Conservation (phyloP, 2,329 filamentous ascomycete genomes). For the Epichloe festucae region DNA sequence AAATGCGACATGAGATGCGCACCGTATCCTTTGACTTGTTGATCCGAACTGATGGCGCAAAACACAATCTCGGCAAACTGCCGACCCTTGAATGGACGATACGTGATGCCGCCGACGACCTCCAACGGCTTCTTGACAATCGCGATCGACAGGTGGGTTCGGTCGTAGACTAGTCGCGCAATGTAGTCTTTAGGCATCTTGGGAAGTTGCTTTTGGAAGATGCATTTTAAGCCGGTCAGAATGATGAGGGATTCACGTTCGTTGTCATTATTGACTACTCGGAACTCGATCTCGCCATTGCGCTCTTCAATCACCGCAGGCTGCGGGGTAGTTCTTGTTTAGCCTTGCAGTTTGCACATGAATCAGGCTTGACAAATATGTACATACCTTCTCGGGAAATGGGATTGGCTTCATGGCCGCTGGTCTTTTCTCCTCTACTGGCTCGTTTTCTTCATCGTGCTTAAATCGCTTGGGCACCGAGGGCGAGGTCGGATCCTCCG, state of each 20-base stretch:
- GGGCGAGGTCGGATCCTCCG: slow-evolving; percentile 49
- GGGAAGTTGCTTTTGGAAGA: slow-evolving; percentile 95
- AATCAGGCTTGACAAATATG: neutral
- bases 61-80: slow-evolving; percentile 98
- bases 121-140: slow-evolving; percentile 95
- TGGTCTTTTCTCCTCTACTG: slow-evolving; percentile 30
- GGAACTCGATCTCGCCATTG: slow-evolving; percentile 88
- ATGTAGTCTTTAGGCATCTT: slow-evolving; percentile 99
- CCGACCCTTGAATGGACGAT: slow-evolving; percentile 82
- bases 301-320: slow-evolving; percentile 53
- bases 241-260: slow-evolving; percentile 82
- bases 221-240: slow-evolving; percentile 87
- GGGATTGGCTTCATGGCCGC: slow-evolving; percentile 52
- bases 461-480: slow-evolving; percentile 54
- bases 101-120: slow-evolving; percentile 94
- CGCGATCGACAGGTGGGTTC: slow-evolving; percentile 89
- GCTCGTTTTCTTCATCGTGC: slow-evolving; percentile 22
- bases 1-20: slow-evolving; percentile 96
- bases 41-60: slow-evolving; percentile 92
- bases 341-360: neutral
- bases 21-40: slow-evolving; percentile 97
- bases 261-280: slow-evolving; percentile 95
- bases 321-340: neutral
- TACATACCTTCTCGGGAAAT: slow-evolving; percentile 70
- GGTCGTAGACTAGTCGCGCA: slow-evolving; percentile 90